A percentile compares a stretch with the other conserved stretches of the same genome.
Conservation (phyloP, 441 rosid genomes). For the Biscutella laevigata region DNA sequence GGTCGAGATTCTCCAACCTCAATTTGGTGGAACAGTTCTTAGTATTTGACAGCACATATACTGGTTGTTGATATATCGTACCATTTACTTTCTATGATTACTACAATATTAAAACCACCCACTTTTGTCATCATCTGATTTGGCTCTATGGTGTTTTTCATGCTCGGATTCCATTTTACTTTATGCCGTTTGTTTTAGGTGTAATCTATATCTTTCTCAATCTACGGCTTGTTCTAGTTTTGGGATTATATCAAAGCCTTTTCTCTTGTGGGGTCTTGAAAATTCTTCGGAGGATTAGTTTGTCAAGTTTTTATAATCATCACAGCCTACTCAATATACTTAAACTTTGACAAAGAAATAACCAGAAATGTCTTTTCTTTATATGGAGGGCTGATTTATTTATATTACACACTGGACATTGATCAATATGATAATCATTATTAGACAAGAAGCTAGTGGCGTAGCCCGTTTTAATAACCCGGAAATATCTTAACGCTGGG, state of each 20-base stretch:
- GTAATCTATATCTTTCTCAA: slow-evolving; percentile 19
- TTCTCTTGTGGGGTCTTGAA: slow-evolving; percentile 17
- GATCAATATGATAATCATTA: slow-evolving; percentile 7
- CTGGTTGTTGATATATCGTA: slow-evolving; percentile 29
- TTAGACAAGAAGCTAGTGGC: slow-evolving; percentile 17
- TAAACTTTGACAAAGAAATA: not conserved
- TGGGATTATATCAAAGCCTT: slow-evolving; percentile 12
- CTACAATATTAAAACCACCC: slow-evolving; percentile 22
- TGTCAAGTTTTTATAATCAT: slow-evolving; percentile 10
- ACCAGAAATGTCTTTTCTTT: not conserved
- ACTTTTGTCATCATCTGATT: slow-evolving; percentile 24
- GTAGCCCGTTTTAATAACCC: not conserved
- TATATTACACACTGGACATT: not conserved
- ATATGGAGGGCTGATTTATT: not conserved
- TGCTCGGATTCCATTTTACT: slow-evolving; percentile 41
- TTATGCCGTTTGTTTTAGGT: slow-evolving; percentile 22
- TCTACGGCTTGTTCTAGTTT: slow-evolving; percentile 14
- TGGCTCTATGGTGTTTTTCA: slow-evolving; percentile 43
- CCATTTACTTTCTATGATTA: slow-evolving; percentile 18
- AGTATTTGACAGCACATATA: slow-evolving; percentile 17
- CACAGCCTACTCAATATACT: not conserved
- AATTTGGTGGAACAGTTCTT: slow-evolving; percentile 7
- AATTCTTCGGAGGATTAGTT: not conserved
- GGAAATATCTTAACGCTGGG: slow-evolving; percentile 4
- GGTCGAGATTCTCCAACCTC: slow-evolving; percentile 1